A percentile compares a stretch with the other conserved stretches of the same genome.
Conservation (phyloP, 139 green algal species). For the Ostreobium quekettii region DNA sequence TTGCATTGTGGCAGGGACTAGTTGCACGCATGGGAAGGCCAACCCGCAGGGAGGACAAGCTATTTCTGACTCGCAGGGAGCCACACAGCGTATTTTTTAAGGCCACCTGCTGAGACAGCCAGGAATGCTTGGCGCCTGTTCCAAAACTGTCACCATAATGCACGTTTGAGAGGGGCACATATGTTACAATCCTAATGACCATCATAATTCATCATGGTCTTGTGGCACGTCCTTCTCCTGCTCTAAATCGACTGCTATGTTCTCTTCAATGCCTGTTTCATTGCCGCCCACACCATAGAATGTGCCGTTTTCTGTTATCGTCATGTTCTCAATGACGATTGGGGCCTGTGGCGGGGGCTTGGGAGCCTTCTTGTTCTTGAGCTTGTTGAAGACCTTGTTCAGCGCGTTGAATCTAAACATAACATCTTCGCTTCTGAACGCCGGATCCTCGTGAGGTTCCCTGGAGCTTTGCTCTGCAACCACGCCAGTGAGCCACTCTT, state of each 20-base stretch:
- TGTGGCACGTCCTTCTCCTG: neutral
- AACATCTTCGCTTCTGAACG: slow-evolving; percentile 40
- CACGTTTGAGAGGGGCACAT: no score
- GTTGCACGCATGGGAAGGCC: no score
- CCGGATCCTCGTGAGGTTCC: slow-evolving; percentile 50
- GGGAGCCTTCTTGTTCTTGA: slow-evolving; percentile 59
- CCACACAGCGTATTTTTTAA: no score
- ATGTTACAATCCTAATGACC: no score
- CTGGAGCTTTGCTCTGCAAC: slow-evolving; percentile 50
- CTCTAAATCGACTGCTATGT: neutral
- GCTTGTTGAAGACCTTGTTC: slow-evolving; percentile 41
- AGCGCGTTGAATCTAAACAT: slow-evolving; percentile 25
- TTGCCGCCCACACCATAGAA: neutral
- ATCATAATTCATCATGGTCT: slow-evolving; percentile 14
- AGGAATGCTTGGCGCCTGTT: no score
- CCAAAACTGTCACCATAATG: no score
- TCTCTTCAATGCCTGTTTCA: neutral
- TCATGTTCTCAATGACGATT: slow-evolving; percentile 10
- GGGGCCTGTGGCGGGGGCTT: slow-evolving; percentile 35
- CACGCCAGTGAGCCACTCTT: slow-evolving; percentile 52
- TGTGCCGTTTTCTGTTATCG: neutral
- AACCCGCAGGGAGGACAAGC: no score
- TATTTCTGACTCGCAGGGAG: no score
- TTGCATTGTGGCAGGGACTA: no score
- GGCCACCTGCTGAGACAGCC: no score